Conservation (phyloP, 257 asterid genomes). For the Leonotis leonurus region DNA sequence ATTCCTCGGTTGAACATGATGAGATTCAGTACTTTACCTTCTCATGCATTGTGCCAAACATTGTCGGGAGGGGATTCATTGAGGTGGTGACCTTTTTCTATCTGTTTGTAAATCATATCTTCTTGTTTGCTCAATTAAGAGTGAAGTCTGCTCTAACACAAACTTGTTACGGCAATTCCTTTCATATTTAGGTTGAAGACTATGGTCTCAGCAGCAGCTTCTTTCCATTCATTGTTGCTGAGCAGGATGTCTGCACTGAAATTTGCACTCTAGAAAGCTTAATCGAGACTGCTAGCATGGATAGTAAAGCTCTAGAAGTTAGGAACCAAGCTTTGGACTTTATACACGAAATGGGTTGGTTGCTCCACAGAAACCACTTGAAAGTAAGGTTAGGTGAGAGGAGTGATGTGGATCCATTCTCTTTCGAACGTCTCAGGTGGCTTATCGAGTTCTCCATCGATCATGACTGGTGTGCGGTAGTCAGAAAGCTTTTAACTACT, state of each 20-base stretch:
- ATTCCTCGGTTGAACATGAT: constrained; percentile 36
- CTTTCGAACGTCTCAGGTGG: constrained; percentile 61
- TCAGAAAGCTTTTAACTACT: constrained; percentile 44
- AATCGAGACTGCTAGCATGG: constrained; percentile 34
- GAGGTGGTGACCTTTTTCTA: constrained; percentile 48
- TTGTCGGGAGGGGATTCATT: constrained; percentile 84
- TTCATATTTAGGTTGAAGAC: constrained; percentile 69
- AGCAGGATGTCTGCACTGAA: constrained; percentile 79
- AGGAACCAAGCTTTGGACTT: constrained; percentile 65
- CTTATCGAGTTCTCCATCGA: constrained; percentile 69
- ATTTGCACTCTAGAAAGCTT: constrained; percentile 59
- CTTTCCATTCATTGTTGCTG: constrained; percentile 91
- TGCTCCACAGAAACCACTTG: constrained; percentile 47
- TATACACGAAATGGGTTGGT: constrained; percentile 73
- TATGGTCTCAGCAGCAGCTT: constrained; percentile 81
- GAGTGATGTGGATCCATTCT: constrained; percentile 33
- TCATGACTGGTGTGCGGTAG: constrained; percentile 82
- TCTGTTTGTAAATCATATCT: neutral
- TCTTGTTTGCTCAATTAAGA: neutral
- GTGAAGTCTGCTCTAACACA: neutral
- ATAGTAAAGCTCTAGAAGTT: constrained; percentile 22
- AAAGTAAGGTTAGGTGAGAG: constrained; percentile 37
- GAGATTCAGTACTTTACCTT: constrained; percentile 59
- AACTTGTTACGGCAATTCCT: neutral
- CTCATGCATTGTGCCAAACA: constrained; percentile 59